Conservation (phyloP, 2,329 filamentous ascomycete genomes). For the Macrophomina phaseolina region DNA sequence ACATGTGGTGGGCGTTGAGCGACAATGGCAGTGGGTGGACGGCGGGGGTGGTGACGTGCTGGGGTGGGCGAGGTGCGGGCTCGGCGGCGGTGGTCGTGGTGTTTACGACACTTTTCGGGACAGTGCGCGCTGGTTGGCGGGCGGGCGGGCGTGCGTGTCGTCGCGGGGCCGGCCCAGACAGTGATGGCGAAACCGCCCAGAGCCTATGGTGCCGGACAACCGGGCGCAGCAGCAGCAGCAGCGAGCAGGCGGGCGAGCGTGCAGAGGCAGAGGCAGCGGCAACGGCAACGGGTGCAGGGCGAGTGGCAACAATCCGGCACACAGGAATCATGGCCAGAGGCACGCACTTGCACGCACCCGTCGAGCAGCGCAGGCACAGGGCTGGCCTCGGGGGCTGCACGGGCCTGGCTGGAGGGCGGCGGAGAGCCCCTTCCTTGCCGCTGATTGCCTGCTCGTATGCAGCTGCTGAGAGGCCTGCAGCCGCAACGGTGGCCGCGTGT, state of each 20-base stretch:
- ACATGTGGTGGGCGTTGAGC: slow-evolving; percentile 61
- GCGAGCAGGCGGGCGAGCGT: not conserved
- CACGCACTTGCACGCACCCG: not conserved
- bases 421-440: slow-evolving; percentile 20
- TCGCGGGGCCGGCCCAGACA: slow-evolving; percentile 37
- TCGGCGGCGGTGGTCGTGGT: slow-evolving; percentile 6
- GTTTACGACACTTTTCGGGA: slow-evolving; percentile 29
- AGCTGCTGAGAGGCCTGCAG: not conserved
- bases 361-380: not conserved
- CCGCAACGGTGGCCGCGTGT: slow-evolving; percentile 18
- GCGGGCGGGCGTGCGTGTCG: not conserved
- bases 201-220: slow-evolving; percentile 28
- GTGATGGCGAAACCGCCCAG: slow-evolving; percentile 7
- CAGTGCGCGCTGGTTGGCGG: slow-evolving; percentile 30
- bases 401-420: not conserved
- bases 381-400: slow-evolving; percentile 11
- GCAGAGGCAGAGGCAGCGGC: not conserved
- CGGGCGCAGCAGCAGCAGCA: not conserved
- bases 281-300: not conserved
- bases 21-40: slow-evolving; percentile 33
- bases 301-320: not conserved
- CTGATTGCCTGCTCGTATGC: slow-evolving; percentile 15
- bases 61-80: slow-evolving; percentile 17
- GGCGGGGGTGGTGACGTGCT: slow-evolving; percentile 28
- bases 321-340: not conserved